Conservation (phyloP, 441 rosid species). For the Adansonia rubrostipa region DNA sequence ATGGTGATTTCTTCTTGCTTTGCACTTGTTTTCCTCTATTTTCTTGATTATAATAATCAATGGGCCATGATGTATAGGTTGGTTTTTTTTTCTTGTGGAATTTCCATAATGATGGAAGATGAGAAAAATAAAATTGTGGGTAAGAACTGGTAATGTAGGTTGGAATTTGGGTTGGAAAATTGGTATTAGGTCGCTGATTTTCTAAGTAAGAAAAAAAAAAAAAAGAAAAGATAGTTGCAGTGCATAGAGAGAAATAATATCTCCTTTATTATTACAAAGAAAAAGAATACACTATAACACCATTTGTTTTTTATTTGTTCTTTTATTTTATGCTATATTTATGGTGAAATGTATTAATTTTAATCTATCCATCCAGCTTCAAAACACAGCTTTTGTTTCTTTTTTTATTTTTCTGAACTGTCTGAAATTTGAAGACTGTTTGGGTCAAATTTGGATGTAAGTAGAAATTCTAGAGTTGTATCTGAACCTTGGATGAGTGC, state of each 20-base stretch:
- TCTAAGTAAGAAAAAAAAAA: not conserved
- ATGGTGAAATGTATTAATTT: not conserved
- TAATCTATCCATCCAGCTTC: not conserved
- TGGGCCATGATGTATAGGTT: not conserved
- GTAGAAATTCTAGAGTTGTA: not conserved
- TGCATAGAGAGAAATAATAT: not conserved
- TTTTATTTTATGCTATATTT: not conserved
- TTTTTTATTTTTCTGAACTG: not conserved
- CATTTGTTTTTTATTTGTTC: too few species aligned
- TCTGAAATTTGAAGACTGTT: not conserved
- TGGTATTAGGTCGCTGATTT: not conserved
- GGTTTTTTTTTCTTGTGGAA: not conserved
- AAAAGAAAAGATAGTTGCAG: not conserved
- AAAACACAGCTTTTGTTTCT: not conserved
- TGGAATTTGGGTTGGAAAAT: constrained; percentile 8
- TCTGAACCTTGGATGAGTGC: not conserved
- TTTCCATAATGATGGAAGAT: too few species aligned
- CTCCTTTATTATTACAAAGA: not conserved
- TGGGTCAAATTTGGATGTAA: not conserved
- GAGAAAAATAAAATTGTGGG: not conserved
- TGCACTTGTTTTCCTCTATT: not conserved
- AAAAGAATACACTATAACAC: not conserved
- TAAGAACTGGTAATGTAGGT: constrained; percentile 11
- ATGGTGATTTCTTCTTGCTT: not conserved
- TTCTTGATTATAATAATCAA: not conserved